Base-by-base conservation (phyloP, 2,329 filamentous ascomycete genomes). In the Penicillium expansum region DNA sequence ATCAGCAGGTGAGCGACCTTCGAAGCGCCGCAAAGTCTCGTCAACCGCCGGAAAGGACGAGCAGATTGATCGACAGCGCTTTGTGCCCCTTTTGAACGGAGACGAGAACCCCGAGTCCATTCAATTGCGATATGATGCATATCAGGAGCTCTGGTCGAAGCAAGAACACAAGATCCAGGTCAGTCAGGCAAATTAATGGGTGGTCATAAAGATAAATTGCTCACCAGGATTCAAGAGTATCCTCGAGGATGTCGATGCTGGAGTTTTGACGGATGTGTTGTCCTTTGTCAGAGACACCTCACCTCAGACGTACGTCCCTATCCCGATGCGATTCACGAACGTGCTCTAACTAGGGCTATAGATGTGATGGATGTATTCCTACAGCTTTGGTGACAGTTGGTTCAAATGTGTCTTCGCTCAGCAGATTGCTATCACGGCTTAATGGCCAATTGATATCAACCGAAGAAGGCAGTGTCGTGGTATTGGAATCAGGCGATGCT, bases 11-110 rank as follows among this genome's bases (percentile, higher is more conserved):
- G 72, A 76, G 48, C 79, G 82, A 38, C 81, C 84, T 29, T 68
- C 79, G 35, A 89, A 89, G 69, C 79, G 82, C 56, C 80, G 85
- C 53, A 85, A 81, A 67, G 75, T 84, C 8, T 77, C 78, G 0
- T 80, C 77, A 52, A 56, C 50, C 18, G 76, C 60, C 7, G 54
- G 50, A 5, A 38, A 58, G 47, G 44, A 56, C 6, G 35, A 59
- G 9, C 54, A 59, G 1, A 22, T 55, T 38, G 54, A 64, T 11
- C 14, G 51, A 5, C 61, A 68, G 18, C 63, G 63, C 6, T 79
- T 79, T 58, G 69, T 74, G 8, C 68, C 73, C 8, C 69, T 79
- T 20, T 63, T 78, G 22, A 69, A 72, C 29, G 76, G 76, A 14
- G 65, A 73, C 13, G 77, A 79, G 57, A 62, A 56, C 30, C 32